Base-by-base conservation (phyloP, 164 flowering plant species). In the Houttuynia cordata region DNA sequence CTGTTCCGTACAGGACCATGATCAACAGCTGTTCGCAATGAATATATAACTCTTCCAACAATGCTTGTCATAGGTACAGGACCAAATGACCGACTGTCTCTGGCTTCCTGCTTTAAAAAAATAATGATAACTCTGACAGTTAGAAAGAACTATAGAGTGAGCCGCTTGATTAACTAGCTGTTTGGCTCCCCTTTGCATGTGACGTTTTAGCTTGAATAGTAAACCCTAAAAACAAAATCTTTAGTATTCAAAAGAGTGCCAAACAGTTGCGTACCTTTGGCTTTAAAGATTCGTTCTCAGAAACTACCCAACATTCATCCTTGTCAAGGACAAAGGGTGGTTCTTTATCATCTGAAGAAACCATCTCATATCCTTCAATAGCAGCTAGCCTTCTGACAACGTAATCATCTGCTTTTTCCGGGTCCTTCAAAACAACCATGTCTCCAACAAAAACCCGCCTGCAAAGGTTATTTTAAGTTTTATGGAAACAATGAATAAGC, bases 1-100 rank as follows among this genome's bases (percentile, higher is more conserved):
- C 97, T 90, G 72, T 93, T 93, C 68, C 76, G 80, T 47, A 93
- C 88, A 19, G 95, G 95, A 30, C 97, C 95, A 71, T 93, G 99
- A 78, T 93, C 99, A 15, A 86, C 86, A 56, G 96, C 88, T 15
- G 75, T 76, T 65, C 79, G 75, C 72, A 93, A 71, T 65, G 79
- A 81, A 75, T 93, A 93, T 68, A 90, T 76, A 64, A 71, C 97
- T 75, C 99, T 79, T 22, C 99, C 99, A 42, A 93, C 72, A 50
- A 93, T 88, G 67, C 79, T 67, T 19, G 77, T 61, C 84, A 83
- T 81, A 19, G 83, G 68, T 65, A 90, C 76, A 1, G 99, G 99
- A 37, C 99, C 99, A 85, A 88, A 93, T 39, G 69, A 74, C 61
- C 97, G 78, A 74, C 99, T 93, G 71, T 93, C 99, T 34, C 76